A percentile compares a stretch with the other conserved stretches of the same genome.
These are phyloP conservation scores for Linderina pennispora DNA, from an alignment of 192 early-diverging fungal genomes.

Conservation along the genomic window DNA sequence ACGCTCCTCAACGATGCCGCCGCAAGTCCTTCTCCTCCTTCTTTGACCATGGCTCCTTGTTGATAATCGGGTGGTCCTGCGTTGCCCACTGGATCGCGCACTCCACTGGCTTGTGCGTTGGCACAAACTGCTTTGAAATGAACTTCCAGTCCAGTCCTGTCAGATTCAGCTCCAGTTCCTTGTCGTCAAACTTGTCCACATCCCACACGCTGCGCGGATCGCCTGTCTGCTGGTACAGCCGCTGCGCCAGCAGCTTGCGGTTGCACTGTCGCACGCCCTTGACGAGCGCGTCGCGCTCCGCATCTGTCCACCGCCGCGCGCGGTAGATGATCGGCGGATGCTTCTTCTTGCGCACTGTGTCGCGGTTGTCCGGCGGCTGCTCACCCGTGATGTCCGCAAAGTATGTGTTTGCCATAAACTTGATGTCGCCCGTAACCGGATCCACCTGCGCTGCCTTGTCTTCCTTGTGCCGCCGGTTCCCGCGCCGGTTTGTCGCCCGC, in stretches of 20 bases:
- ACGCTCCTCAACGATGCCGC: slow-evolving; percentile 40
- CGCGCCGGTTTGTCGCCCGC: slow-evolving; percentile 26
- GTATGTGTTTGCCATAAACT: slow-evolving; percentile 14
- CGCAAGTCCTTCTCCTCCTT: slow-evolving; percentile 49
- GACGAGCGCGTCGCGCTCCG: slow-evolving; percentile 47
- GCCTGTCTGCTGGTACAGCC: slow-evolving; percentile 38
- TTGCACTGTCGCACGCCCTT: slow-evolving; percentile 47
- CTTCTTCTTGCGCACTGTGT: slow-evolving; percentile 38
- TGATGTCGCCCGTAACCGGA: slow-evolving; percentile 27
- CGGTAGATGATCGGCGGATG: slow-evolving; percentile 45
- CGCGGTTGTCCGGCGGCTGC: slow-evolving; percentile 46
- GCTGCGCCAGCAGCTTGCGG: slow-evolving; percentile 41
- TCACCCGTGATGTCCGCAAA: slow-evolving; percentile 37
- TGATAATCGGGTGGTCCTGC: slow-evolving; percentile 73
- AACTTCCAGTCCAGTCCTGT: slow-evolving; percentile 45
- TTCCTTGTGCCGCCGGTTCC: slow-evolving; percentile 19
- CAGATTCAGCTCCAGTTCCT: slow-evolving; percentile 46
- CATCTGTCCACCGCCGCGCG: slow-evolving; percentile 48
- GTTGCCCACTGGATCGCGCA: slow-evolving; percentile 75
- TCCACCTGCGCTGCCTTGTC: slow-evolving; percentile 18
- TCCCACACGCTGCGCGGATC: slow-evolving; percentile 45
- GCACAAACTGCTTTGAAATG: slow-evolving; percentile 50
- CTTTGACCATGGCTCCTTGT: slow-evolving; percentile 60
- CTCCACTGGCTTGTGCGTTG: slow-evolving; percentile 55
- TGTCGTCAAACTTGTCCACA: slow-evolving; percentile 31